Base-by-base conservation (phyloP, 805 yeast species). In the Candida ponderosae region DNA sequence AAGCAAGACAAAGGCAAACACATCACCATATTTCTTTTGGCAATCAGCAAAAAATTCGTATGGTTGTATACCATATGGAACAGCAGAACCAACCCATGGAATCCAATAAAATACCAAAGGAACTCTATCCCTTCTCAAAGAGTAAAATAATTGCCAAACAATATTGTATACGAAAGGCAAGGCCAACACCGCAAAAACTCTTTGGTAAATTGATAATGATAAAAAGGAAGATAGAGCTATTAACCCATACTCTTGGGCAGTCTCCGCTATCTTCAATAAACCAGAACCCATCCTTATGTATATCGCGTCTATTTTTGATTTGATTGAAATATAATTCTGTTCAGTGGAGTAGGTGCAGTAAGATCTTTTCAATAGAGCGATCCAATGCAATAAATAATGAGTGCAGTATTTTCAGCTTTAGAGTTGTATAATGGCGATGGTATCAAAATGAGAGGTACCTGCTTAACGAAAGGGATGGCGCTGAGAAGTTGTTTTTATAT, bases 21-120 rank as follows among this genome's bases (percentile, higher is more conserved):
- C 85, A 60, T 93, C 97, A 45, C 98, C 98, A 54, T 90, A 76
- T 59, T 87, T 81, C 47, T 70, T 57, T 48, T 88, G 84, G 61
- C 89, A 81, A 30, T 69, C 66, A 44, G 74, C 81, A 53, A 93
- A 93, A 59, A 93, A 93, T 41, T 77, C 85, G 58, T 89, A 93
- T 15, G 98, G 98, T 45, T 82, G 81, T 81, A 80, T 83, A 51
- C 98, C 98, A 54, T 87, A 93, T 6, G 74, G 64, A 31, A 84
- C 74, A 29, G 97, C 94, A 28, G 93, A 81, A 33, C 98, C 98
- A 32, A 90, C 67, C 95, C 97, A 88, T 23, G 98, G 98, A 42
- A 93, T 68, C 82, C 88, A 81, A 66, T 93, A 80, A 54, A 84
- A 86, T 3, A 87, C 97, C 46, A 90, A 56, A 4, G 98, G 98